These are phyloP conservation scores for Auxenochlorella pyrenoidosa DNA, from an alignment of 139 green algal genomes.

Conservation along the genomic window DNA sequence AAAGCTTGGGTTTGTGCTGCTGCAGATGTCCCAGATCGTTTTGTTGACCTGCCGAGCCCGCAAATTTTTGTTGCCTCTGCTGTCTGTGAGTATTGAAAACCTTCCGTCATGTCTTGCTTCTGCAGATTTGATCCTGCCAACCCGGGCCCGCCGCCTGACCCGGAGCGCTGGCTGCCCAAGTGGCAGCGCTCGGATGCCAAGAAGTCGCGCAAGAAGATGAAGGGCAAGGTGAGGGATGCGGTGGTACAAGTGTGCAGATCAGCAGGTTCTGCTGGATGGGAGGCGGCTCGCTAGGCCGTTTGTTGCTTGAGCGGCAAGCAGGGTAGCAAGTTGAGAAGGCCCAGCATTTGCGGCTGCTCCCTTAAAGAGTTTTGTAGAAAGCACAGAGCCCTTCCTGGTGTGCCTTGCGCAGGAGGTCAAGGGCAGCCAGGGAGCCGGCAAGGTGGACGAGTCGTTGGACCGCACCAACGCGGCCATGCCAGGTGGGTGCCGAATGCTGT, in stretches of 20 bases:
- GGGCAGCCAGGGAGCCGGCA: conserved; percentile 79
- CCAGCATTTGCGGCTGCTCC: too few relatives aligned
- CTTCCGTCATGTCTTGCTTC: too few relatives aligned
- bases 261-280: background rate
- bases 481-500: background rate
- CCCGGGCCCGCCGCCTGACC: conserved; percentile 81
- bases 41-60: too few relatives aligned
- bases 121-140: conserved; percentile 86
- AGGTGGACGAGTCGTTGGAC: conserved; percentile 64
- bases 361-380: too few relatives aligned
- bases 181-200: conserved; percentile 89
- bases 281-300: background rate
- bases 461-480: conserved; percentile 24
- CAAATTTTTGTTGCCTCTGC: too few relatives aligned
- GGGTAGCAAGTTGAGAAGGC: background rate
- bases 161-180: conserved; percentile 97
- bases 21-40: too few relatives aligned
- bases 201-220: conserved; percentile 67
- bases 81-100: too few relatives aligned
- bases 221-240: conserved; percentile 29
- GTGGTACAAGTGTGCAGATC: too few relatives aligned
- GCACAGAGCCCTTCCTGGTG: background rate
- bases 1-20: background rate
- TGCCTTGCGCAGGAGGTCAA: conserved; percentile 61
- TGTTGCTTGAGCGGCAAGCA: too few relatives aligned